These are phyloP conservation scores for Porodaedalea pini DNA, from an alignment of 1,284 basidiomycete genomes.

Conservation along the genomic window DNA sequence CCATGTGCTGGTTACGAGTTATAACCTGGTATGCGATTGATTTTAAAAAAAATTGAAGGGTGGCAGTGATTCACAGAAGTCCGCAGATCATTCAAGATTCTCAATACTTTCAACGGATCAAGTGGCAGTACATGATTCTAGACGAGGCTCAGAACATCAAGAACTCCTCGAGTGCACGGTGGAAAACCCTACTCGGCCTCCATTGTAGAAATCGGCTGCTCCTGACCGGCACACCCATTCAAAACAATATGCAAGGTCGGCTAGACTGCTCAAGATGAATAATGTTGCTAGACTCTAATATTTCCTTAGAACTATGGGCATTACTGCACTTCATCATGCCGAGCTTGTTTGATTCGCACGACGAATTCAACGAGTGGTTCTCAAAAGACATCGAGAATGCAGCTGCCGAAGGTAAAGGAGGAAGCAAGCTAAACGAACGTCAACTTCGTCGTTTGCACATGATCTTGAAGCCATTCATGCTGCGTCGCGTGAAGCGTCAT, in stretches of 20 bases:
- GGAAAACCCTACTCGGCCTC: slow-evolving; percentile 96
- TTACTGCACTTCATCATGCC: slow-evolving; percentile 99
- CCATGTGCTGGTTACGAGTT: slow-evolving; percentile 96
- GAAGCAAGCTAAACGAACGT: slow-evolving; percentile 89
- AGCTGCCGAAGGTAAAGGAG: slow-evolving; percentile 81
- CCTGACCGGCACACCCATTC: slow-evolving; percentile 96
- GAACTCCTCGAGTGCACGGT: slow-evolving; percentile 93
- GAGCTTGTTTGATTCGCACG: slow-evolving; percentile 96
- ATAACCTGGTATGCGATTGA: slow-evolving; percentile 80
- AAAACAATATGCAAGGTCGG: slow-evolving; percentile 98
- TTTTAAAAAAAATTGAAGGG: background rate
- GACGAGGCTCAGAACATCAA: slow-evolving; percentile 99
- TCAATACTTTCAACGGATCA: slow-evolving; percentile 96
- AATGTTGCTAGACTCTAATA: slow-evolving; percentile 21
- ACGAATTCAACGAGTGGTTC: slow-evolving; percentile 99
- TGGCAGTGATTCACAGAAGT: slow-evolving; percentile 5
- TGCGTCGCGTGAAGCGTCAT: slow-evolving; percentile 95
- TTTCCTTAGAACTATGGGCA: slow-evolving; percentile 89
- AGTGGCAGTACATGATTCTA: slow-evolving; percentile 99
- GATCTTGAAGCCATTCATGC: slow-evolving; percentile 99
- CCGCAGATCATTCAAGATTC: slow-evolving; percentile 89
- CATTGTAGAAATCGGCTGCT: slow-evolving; percentile 95
- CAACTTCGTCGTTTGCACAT: slow-evolving; percentile 95
- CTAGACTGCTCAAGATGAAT: background rate
- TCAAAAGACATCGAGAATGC: slow-evolving; percentile 99